Evolutionary conservation across 1,139 yeast species (phyloP).

Genomic region (Yamadazyma jaroonii): DNA sequence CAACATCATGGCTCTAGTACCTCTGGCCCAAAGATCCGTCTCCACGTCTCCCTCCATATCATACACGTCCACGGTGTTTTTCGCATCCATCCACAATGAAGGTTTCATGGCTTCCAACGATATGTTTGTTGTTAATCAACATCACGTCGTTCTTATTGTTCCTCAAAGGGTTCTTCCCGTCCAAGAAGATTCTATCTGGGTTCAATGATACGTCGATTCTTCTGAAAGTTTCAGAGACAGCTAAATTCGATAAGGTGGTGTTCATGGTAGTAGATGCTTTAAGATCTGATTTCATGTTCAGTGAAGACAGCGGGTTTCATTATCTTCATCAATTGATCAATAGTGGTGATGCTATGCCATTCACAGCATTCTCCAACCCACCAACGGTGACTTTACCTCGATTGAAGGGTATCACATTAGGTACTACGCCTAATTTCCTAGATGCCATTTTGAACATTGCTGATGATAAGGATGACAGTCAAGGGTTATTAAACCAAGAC

Average conservation of each 20-base stretch:
- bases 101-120: constrained; percentile 8
- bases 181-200: constrained; percentile 71
- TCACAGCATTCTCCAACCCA: constrained; percentile 86
- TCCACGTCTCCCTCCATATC: no score
- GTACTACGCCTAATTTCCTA: constrained; percentile 74
- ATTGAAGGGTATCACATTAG: constrained; percentile 76
- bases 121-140: constrained; percentile 8
- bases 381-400: constrained; percentile 84
- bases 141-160: constrained; percentile 46
- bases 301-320: constrained; percentile 57
- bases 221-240: constrained; percentile 8
- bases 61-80: no score
- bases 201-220: constrained; percentile 26
- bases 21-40: no score
- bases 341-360: constrained; percentile 73
- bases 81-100: constrained; percentile 3
- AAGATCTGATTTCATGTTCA: constrained; percentile 81
- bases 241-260: constrained; percentile 63
- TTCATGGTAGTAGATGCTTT: constrained; percentile 92
- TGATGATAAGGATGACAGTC: constrained; percentile 76
- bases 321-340: constrained; percentile 67
- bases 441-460: constrained; percentile 93
- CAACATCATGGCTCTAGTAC: no score
- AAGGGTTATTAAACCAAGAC: constrained; percentile 73
- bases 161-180: constrained; percentile 85